Evolutionary conservation across 1,284 basidiomycete species (phyloP).

Genomic region (Rhodotorula sp.): DNA sequence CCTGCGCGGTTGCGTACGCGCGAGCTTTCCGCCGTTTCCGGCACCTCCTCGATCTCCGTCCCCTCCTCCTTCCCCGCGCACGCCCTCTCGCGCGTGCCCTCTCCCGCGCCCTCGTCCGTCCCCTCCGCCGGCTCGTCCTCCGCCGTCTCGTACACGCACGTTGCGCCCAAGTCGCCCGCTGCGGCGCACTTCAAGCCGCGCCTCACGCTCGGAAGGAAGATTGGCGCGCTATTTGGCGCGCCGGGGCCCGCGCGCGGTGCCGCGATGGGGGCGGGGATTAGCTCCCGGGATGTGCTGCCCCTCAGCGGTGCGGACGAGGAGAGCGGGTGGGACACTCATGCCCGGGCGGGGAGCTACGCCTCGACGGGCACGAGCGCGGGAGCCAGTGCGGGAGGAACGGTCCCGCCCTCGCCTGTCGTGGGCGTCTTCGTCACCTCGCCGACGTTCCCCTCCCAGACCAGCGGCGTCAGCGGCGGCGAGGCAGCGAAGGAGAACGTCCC

Average conservation of each 20-base stretch:
- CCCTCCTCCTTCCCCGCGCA: not conserved
- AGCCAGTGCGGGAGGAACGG: too few species aligned
- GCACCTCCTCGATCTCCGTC: not conserved
- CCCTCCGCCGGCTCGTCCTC: slow-evolving; percentile 1
- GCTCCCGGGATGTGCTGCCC: slow-evolving; percentile 11
- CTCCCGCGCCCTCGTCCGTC: slow-evolving; percentile 1
- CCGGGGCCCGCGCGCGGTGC: not conserved
- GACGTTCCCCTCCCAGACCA: too few species aligned
- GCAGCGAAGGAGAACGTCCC: not conserved
- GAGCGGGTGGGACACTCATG: not conserved
- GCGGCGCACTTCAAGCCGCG: slow-evolving; percentile 17
- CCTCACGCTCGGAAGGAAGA: slow-evolving; percentile 8
- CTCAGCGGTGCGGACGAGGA: not conserved
- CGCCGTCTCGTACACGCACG: slow-evolving; percentile 19
- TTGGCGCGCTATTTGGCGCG: slow-evolving; percentile 15
- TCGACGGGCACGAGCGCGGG: not conserved
- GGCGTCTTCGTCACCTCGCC: too few species aligned
- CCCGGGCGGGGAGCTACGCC: not conserved
- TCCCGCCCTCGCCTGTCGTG: not conserved
- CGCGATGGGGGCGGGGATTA: not conserved
- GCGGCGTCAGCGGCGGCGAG: too few species aligned
- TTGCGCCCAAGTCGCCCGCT: not conserved
- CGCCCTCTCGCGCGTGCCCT: not conserved
- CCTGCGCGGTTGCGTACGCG: not conserved
- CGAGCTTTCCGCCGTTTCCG: not conserved